Evolutionary conservation across 225 moss, liverwort and hornwort genomes (phyloP), one percentile per base, ranked within the genome.

Genomic region (Pleurozium schreberi): DNA sequence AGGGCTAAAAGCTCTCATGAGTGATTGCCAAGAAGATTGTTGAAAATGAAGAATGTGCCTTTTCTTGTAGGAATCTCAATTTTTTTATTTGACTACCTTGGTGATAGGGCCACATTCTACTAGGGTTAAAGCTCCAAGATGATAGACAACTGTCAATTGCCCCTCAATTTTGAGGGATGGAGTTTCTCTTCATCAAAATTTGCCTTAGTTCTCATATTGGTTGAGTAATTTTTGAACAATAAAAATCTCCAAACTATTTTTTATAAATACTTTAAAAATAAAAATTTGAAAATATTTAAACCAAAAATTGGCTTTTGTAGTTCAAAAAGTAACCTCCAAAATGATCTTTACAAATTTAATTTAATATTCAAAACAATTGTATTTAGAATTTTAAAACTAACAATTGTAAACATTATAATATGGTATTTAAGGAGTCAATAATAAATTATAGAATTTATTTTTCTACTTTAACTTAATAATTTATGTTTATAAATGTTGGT

Each of bases 91-190:
- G n/a, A n/a, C 14, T 21, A 52, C 5, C 3, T 23, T 53, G 2
- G 3, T 13, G 2, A 34, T 34, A 14, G 14, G 3, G 5, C 0
- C 1, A 21, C 4, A 11, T 34, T 3, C 5, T 34, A 34, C 1
- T 21, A 20, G 3, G 3, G 2, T 50, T 50, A 77, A 25, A 78
- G 7, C n/a, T 25, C 8, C 1, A 6, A 9, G 25, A 17, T 23
- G 10, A 36, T 78, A 7, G 26, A 23, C 26, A 10, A 4, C 3
- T 17, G 16, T 16, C 26, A 38, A 26, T 79, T 53, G 15, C 1
- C 14, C 14, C 4, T 52, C 8, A 2, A 1, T 15, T 23, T 77
- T 15, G 23, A 53, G 4, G 9, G 6, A 55, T 25, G 10, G 9
- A 58, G 10, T 19, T 18, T 58, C 27, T 3, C 2, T n/a, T 80